Evolutionary conservation across 2,329 filamentous ascomycete species (phyloP).

Genomic region (Penicillium italicum): DNA sequence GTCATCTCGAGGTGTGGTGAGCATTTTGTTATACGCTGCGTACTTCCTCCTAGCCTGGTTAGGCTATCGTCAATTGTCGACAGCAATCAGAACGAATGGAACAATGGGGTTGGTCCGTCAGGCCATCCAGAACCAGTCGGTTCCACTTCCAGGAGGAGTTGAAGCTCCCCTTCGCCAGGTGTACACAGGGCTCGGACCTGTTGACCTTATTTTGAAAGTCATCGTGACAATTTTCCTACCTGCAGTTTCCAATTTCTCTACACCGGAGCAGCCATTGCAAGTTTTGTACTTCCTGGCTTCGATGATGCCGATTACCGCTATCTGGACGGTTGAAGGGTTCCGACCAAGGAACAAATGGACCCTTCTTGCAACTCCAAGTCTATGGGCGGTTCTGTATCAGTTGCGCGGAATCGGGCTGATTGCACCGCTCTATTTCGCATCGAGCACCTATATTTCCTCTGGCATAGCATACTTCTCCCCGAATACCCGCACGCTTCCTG

Average conservation of each 20-base stretch:
- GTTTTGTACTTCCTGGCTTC: conserved; percentile 13
- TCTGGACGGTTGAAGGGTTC: conserved; percentile 16
- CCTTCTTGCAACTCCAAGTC: conserved; percentile 9
- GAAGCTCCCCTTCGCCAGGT: conserved; percentile 2
- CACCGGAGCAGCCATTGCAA: conserved; percentile 11
- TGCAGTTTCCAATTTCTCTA: background rate
- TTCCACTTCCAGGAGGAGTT: background rate
- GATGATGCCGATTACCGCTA: conserved; percentile 12
- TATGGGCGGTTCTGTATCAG: conserved; percentile 18
- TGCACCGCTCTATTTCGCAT: conserved; percentile 25
- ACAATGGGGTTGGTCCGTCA: conserved; percentile 6
- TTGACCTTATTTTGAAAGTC: conserved; percentile 8
- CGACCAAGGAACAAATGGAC: conserved; percentile 16
- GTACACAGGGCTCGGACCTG: conserved; percentile 5
- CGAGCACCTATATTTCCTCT: conserved; percentile 15
- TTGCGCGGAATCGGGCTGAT: conserved; percentile 20
- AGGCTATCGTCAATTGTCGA: conserved; percentile 6
- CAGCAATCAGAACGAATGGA: conserved; percentile 9
- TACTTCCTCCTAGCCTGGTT: conserved; percentile 8
- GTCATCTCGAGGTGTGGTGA: background rate
- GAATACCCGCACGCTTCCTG: conserved; percentile 11
- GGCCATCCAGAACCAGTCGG: background rate
- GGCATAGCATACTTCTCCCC: conserved; percentile 12
- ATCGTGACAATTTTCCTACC: conserved; percentile 13
- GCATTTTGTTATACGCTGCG: background rate